Base-by-base conservation (phyloP, 345 rosid genomes). In the Eutrema yunnanense region DNA sequence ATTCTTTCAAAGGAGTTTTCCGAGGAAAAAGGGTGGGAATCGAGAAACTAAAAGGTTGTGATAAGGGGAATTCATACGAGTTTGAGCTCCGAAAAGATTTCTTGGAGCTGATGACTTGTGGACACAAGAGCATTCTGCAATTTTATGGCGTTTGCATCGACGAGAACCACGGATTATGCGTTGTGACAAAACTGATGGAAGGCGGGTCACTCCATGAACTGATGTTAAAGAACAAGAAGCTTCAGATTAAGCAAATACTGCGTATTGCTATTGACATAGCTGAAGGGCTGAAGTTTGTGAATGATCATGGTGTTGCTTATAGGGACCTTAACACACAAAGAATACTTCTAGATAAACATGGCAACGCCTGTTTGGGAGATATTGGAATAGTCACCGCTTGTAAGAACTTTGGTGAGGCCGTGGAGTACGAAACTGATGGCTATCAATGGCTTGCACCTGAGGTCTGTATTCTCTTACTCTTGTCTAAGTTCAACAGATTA, bases 391-490 rank as follows among this genome's bases (percentile, higher is more conserved):
- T 91, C 65, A 72, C 92, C 36, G 93, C 96, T 79, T 91, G 99
- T 84, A 89, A 94, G 83, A 87, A 83, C 80, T 79, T 78, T 61
- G 90, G 93, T 4, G 96, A 94, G 75, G 89, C 90, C 1, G 75
- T 82, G 88, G 96, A 94, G 76, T 94, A 94, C 52, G 98, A 94
- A 84, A 94, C 96, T 8, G 98, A 94, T 84, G 98, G 97, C 43
- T 94, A 94, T 77, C 87, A 96, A 5, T 94, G 98, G 98, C 89
- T 91, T 72, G 96, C 97, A 78, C 98, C 97, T 5, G 98, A 94
- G 98, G 97, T 89, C 29, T 51, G 91, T 85, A 14, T 56, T 71
- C 69, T 81, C 19, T 64, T 70, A 33, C 52, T 50, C 71, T 56
- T 41, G 56, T 44, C 51, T 68, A 29, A 65, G 26, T 55, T 73